Percentiles rank a stretch among this genome's conserved stretches.
These are phyloP conservation scores for Aethionema arabicum DNA, from an alignment of 345 rosid genomes.

Conservation along the genomic window DNA sequence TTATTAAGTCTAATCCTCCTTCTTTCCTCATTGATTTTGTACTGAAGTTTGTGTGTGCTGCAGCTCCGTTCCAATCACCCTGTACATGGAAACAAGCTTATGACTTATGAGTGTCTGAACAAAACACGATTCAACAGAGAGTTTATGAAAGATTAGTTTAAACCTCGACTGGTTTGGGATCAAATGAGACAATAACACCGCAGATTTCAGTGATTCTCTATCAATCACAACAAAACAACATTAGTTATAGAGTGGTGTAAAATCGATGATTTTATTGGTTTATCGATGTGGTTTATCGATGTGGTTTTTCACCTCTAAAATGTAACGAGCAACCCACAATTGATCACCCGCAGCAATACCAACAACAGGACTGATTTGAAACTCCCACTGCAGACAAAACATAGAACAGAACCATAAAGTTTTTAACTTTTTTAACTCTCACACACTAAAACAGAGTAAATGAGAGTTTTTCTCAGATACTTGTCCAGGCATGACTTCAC, in stretches of 20 bases:
- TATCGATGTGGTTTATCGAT: background rate
- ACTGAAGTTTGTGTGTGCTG: slow-evolving; percentile 94
- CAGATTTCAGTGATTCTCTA: slow-evolving; percentile 95
- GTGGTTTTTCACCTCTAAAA: slow-evolving; percentile 67
- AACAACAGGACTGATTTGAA: slow-evolving; percentile 91
- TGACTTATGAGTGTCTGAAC: background rate
- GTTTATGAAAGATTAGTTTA: slow-evolving; percentile 10
- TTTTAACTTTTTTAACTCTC: background rate
- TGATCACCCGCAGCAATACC: slow-evolving; percentile 92
- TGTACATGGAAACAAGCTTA: slow-evolving; percentile 22
- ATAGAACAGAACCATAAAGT: background rate
- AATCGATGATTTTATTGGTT: background rate
- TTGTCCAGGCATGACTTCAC: slow-evolving; percentile 98
- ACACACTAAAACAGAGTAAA: background rate
- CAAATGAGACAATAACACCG: slow-evolving; percentile 83
- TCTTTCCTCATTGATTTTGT: slow-evolving; percentile 94
- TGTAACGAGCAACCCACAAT: slow-evolving; percentile 88
- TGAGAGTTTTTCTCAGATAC: slow-evolving; percentile 29
- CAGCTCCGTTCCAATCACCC: slow-evolving; percentile 99
- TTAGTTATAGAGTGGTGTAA: slow-evolving; percentile 3
- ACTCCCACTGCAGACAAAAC: slow-evolving; percentile 70
- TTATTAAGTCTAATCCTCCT: slow-evolving; percentile 77
- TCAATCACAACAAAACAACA: slow-evolving; percentile 2
- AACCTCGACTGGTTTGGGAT: slow-evolving; percentile 95
- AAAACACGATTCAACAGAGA: background rate